Base-by-base conservation (phyloP, 177 flowering plant genomes). In the Vitis hybrid region DNA sequence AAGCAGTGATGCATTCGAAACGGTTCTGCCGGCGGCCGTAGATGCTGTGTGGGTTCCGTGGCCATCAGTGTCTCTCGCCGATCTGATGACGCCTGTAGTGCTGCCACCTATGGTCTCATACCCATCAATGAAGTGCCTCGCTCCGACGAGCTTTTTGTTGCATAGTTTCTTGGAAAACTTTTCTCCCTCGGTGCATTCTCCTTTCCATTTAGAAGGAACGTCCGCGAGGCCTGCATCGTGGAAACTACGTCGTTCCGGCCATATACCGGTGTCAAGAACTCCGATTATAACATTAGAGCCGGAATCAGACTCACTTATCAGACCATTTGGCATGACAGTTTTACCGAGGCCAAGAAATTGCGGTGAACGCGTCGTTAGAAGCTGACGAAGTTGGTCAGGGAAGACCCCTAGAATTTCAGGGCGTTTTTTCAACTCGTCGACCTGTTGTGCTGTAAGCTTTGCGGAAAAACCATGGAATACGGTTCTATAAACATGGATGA, bases 1-100 rank as follows among this genome's bases (percentile, higher is more conserved):
- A 2, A 78, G 50, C 11, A 87, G 56, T 5, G 82, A 77, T 1
- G 89, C 90, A 5, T 76, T 50, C 0, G 1, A 1, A 0, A 83
- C 86, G 0, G 22, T 48, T 1, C 83, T 51, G 1, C 93, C 91
- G 1, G 88, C 93, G 0, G 88, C 89, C 0, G 86, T 88, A 1
- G 90, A 87, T 0, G 90, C 86, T 2, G 89, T 85, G 77, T 88
- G 93, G 3, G 89, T 87, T 0, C 93, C 93, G 52, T 88, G 93
- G 3, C 93, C 91, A 1, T 68, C 59, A 6, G 70, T 18, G 48
- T 88, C 91, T 31, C 86, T 70, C 0, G 88, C 59, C 0, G 89
- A 87, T 34, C 59, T 67, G 15, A 67, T 18, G 1, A 64, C 45
- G 0, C 19, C 59, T 19, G 67, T 69, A 2, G 10, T 13, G 3